Conservation (phyloP, 1,284 basidiomycete genomes). For the Coniferiporia sulphurascens region DNA sequence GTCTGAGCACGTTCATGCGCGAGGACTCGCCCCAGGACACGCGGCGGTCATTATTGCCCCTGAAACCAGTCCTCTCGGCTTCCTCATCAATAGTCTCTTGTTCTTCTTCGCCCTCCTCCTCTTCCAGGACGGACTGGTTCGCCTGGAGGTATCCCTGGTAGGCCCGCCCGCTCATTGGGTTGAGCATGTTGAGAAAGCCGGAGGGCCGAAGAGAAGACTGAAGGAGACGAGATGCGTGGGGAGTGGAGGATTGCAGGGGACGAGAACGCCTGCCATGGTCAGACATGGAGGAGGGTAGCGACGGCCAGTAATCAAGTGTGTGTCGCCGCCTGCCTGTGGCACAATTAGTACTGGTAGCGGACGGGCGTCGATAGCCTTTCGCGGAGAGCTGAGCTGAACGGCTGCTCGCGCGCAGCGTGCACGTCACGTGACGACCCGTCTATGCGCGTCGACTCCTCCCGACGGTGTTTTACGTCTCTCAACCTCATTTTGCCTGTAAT, state of each 20-base stretch:
- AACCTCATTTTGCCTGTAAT: background rate
- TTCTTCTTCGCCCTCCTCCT: conserved; percentile 53
- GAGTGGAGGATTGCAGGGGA: conserved; percentile 11
- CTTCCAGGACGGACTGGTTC: conserved; percentile 59
- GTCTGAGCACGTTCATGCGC: conserved; percentile 51
- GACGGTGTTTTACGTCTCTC: no score
- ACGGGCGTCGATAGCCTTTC: background rate
- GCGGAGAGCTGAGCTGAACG: background rate
- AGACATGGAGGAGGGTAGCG: conserved; percentile 5
- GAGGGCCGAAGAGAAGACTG: conserved; percentile 18
- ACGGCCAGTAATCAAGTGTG: background rate
- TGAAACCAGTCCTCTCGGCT: conserved; percentile 37
- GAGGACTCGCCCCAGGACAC: conserved; percentile 54
- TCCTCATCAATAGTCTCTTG: conserved; percentile 31
- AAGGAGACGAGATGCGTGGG: conserved; percentile 14
- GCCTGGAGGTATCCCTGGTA: conserved; percentile 68
- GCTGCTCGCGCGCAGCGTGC: background rate
- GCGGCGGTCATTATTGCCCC: conserved; percentile 43
- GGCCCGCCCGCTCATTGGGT: conserved; percentile 62
- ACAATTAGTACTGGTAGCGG: background rate
- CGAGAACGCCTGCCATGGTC: conserved; percentile 15
- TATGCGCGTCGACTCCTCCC: background rate
- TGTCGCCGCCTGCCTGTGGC: background rate
- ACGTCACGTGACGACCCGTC: background rate
- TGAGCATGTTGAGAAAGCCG: conserved; percentile 71